Conservation (phyloP, 192 early-diverging fungal genomes). For the Gryganskiella cystojenkinii region DNA sequence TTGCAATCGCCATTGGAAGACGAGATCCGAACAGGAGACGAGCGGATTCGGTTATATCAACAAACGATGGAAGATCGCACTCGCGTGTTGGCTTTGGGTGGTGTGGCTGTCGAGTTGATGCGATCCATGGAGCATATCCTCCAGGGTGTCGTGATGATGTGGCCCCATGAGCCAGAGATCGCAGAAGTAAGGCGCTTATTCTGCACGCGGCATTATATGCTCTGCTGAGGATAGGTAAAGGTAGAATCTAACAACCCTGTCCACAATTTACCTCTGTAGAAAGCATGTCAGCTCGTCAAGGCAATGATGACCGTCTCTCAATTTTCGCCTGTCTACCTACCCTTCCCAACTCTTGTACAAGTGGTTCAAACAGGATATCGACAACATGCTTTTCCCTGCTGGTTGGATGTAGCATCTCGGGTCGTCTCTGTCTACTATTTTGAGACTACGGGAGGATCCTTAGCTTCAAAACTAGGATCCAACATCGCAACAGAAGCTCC, state of each 20-base stretch:
- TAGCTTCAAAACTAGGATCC: conserved; percentile 31
- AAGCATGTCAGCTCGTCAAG: conserved; percentile 58
- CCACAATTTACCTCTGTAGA: conserved; percentile 16
- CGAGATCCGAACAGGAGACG: conserved; percentile 35
- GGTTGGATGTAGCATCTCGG: conserved; percentile 60
- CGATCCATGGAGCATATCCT: conserved; percentile 56
- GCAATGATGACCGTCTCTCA: conserved; percentile 56
- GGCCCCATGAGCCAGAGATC: conserved; percentile 57
- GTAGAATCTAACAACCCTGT: not conserved
- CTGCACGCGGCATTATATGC: not conserved
- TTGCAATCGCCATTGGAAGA: conserved; percentile 65
- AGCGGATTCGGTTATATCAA: conserved; percentile 35
- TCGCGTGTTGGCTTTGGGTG: conserved; percentile 11
- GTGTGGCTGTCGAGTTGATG: conserved; percentile 43
- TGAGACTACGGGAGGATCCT: conserved; percentile 52
- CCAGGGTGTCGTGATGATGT: conserved; percentile 50
- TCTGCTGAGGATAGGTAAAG: not conserved
- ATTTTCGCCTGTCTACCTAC: conserved; percentile 53
- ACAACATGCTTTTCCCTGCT: conserved; percentile 48
- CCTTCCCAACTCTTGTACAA: conserved; percentile 43
- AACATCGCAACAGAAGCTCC: conserved; percentile 16
- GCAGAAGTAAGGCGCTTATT: conserved; percentile 40
- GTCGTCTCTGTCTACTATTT: conserved; percentile 61
- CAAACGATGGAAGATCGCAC: conserved; percentile 13
- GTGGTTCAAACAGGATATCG: conserved; percentile 56